Percentiles rank a stretch among this genome's conserved stretches.
These are phyloP conservation scores for Ormosia semicastrata DNA, from an alignment of 306 rosid species.

Conservation along the genomic window DNA sequence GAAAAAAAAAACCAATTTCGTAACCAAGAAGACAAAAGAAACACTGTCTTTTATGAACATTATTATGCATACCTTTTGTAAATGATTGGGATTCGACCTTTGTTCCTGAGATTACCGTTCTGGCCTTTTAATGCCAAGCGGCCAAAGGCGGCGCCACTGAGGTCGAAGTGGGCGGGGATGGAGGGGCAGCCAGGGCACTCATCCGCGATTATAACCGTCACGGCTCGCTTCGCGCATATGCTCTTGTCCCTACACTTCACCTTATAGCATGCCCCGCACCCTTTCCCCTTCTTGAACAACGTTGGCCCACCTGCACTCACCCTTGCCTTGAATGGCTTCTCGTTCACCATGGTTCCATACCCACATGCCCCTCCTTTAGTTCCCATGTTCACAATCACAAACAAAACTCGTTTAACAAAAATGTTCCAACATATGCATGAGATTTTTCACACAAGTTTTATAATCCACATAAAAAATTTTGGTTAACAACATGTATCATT, in stretches of 20 bases:
- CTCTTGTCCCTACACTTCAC: slow-evolving; percentile 70
- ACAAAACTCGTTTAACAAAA: not conserved
- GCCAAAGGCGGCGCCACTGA: slow-evolving; percentile 95
- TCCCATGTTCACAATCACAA: not conserved
- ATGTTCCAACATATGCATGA: no score
- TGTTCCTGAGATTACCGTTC: slow-evolving; percentile 59
- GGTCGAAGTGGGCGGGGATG: slow-evolving; percentile 87
- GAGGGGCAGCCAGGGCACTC: slow-evolving; percentile 83
- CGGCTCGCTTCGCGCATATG: slow-evolving; percentile 79
- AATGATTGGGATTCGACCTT: slow-evolving; percentile 62
- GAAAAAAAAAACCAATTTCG: no score
- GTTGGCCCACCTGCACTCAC: slow-evolving; percentile 85
- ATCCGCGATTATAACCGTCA: slow-evolving; percentile 76
- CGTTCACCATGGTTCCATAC: slow-evolving; percentile 77
- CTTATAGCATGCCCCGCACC: slow-evolving; percentile 90
- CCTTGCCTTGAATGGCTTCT: slow-evolving; percentile 75
- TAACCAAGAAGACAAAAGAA: not conserved
- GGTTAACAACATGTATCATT: no score
- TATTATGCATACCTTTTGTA: slow-evolving; percentile 56
- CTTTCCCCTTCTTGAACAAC: slow-evolving; percentile 75
- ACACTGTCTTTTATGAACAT: not conserved
- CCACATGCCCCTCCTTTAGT: slow-evolving; percentile 91
- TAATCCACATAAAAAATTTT: no score
- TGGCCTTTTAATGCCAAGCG: slow-evolving; percentile 76
- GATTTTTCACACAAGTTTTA: no score